These are phyloP conservation scores for Spatholobus suberectus DNA, from an alignment of 306 rosid species.

Conservation along the genomic window DNA sequence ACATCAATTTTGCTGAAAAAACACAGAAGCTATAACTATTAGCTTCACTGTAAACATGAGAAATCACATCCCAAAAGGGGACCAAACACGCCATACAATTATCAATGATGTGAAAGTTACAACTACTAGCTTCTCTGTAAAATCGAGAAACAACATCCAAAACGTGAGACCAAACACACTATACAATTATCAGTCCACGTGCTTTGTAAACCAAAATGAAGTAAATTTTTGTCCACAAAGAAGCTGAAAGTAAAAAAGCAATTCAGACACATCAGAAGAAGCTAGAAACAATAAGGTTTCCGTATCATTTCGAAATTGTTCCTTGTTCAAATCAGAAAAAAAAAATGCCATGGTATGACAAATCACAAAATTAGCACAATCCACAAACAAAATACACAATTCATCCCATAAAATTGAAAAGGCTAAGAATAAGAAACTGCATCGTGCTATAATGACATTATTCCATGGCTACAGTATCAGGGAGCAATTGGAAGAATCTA, in stretches of 20 bases:
- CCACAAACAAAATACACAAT: neutral
- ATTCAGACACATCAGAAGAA: neutral
- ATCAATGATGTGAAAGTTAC: too few relatives aligned
- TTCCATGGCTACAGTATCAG: neutral
- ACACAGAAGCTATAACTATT: neutral
- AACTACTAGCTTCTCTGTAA: too few relatives aligned
- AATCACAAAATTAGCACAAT: neutral
- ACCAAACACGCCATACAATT: neutral
- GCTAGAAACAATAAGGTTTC: too few relatives aligned
- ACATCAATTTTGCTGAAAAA: neutral
- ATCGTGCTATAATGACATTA: neutral
- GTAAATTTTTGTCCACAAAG: neutral
- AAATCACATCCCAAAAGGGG: neutral
- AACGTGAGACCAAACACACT: too few relatives aligned
- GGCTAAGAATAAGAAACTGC: neutral
- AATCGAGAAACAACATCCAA: too few relatives aligned
- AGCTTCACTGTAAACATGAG: neutral
- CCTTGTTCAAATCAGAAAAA: neutral
- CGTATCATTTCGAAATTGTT: neutral
- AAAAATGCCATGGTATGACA: neutral
- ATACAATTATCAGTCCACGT: neutral
- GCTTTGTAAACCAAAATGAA: constrained; percentile 11
- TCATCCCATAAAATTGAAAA: neutral
- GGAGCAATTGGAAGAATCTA: constrained; percentile 16
- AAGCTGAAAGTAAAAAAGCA: neutral